Percentiles rank a stretch among this genome's conserved stretches.
Conservation (phyloP, 2,329 filamentous ascomycete species). For the Dactylellina cionopaga region DNA sequence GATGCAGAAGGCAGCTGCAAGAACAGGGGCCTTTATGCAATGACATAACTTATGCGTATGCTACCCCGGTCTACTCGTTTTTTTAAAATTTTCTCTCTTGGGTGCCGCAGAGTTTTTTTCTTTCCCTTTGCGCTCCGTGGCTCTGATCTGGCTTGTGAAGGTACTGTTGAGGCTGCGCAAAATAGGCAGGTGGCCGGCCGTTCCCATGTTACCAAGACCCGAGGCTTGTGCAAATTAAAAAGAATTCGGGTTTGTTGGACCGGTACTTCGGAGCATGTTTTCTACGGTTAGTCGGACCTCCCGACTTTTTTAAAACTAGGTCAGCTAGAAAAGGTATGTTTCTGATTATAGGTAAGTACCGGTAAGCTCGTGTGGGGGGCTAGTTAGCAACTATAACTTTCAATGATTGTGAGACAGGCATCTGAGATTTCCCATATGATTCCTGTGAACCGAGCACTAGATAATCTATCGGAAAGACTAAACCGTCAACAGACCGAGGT, state of each 20-base stretch:
- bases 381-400: slow-evolving; percentile 12
- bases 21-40: slow-evolving; percentile 16
- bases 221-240: slow-evolving; percentile 14
- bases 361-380: slow-evolving; percentile 2
- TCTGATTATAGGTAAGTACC: background rate
- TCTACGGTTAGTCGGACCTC: slow-evolving; percentile 13
- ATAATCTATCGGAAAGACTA: background rate
- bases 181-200: slow-evolving; percentile 29
- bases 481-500: slow-evolving; percentile 20
- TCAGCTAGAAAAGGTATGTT: background rate
- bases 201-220: slow-evolving; percentile 21
- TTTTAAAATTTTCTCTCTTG: too few species aligned
- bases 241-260: background rate
- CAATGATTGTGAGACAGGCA: slow-evolving; percentile 40
- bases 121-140: background rate
- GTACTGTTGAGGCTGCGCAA: slow-evolving; percentile 47
- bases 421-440: slow-evolving; percentile 46
- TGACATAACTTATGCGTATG: slow-evolving; percentile 45
- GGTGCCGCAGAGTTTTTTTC: slow-evolving; percentile 10
- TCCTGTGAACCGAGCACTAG: background rate
- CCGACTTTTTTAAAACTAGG: background rate
- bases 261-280: slow-evolving; percentile 5
- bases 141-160: slow-evolving; percentile 44
- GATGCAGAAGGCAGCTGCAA: slow-evolving; percentile 13
- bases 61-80: background rate